A percentile compares a stretch with the other conserved stretches of the same genome.
Conservation (phyloP, 257 asterid genomes). For the Perilla frutescens region DNA sequence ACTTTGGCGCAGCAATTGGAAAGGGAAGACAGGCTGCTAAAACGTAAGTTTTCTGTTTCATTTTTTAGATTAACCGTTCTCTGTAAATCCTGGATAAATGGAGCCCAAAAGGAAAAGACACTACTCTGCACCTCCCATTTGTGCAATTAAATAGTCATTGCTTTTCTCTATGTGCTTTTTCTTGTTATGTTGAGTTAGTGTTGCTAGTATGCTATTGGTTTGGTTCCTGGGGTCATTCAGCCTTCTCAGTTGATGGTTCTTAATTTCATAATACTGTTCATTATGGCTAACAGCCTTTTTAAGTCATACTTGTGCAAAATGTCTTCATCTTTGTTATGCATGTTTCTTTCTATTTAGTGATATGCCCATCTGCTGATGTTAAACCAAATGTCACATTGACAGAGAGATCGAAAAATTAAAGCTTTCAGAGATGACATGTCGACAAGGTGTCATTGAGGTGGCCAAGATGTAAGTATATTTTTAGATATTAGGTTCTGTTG, state of each 20-base stretch:
- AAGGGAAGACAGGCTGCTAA: constrained; percentile 98
- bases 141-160: neutral
- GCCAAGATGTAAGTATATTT: constrained; percentile 81
- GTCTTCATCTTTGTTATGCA: constrained; percentile 16
- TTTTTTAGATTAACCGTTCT: constrained; percentile 11
- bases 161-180: neutral
- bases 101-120: neutral
- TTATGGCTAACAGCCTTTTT: constrained; percentile 10
- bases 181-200: constrained; percentile 15
- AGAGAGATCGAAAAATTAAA: constrained; percentile 92
- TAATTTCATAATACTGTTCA: neutral
- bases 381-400: constrained; percentile 33
- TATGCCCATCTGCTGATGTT: constrained; percentile 32
- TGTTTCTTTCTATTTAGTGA: neutral
- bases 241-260: neutral
- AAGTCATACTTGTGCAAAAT: neutral
- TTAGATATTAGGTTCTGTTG: neutral
- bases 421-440: constrained; percentile 95
- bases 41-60: constrained; percentile 62
- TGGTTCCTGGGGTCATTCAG: neutral
- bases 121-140: neutral
- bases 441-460: constrained; percentile 92
- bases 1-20: constrained; percentile 94
- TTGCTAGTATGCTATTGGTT: constrained; percentile 22
- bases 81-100: neutral